phyloP scores from a whole-genome alignment of 768 basidiomycete genomes.

The Phylloporus sp. region DNA sequence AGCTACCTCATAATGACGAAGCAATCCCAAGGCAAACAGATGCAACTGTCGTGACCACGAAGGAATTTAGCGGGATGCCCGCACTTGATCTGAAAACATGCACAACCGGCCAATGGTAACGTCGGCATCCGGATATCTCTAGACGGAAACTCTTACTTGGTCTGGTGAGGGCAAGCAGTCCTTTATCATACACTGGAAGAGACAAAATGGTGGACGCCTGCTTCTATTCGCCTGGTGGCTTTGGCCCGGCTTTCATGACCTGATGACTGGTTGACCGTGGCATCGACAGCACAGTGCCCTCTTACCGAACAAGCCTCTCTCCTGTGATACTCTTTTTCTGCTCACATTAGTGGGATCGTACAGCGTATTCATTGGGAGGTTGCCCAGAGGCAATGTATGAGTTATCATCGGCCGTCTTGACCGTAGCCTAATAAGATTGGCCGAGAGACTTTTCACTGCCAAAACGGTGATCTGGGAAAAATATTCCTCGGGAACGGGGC shows the following conservation, averaged over 20 bases:
- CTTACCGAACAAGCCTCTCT: slow-evolving; percentile 29
- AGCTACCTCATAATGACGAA: no score
- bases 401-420: no score
- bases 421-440: no score
- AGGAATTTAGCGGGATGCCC: slow-evolving; percentile 49
- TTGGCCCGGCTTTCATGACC: slow-evolving; percentile 27
- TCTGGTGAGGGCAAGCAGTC: slow-evolving; percentile 34
- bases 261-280: slow-evolving; percentile 29
- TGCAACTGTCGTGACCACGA: no score
- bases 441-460: no score
- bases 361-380: slow-evolving; percentile 10
- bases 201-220: slow-evolving; percentile 38
- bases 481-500: no score
- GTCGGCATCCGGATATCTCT: slow-evolving; percentile 11
- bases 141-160: slow-evolving; percentile 39
- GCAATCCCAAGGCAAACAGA: no score
- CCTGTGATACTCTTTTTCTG: slow-evolving; percentile 28
- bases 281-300: slow-evolving; percentile 19
- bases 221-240: slow-evolving; percentile 38
- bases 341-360: slow-evolving; percentile 11
- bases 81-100: slow-evolving; percentile 43
- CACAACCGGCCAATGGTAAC: slow-evolving; percentile 40
- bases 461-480: no score
- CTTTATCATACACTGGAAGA: no score
- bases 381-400: no score